Evolutionary conservation across 164 flowering plant species (phyloP).

Genomic region (Piper betle): DNA sequence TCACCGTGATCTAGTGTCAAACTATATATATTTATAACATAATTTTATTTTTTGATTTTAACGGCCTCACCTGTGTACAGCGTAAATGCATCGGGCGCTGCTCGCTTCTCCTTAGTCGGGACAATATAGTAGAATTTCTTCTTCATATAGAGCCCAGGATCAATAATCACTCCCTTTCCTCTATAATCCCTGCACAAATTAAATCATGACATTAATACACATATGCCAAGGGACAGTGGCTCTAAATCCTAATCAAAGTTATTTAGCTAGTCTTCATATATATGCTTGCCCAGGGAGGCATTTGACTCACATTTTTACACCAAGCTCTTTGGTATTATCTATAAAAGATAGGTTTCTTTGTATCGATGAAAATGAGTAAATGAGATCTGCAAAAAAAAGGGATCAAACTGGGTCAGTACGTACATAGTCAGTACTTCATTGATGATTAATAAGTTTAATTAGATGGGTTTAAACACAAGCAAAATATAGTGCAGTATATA

Average conservation of each 20-base stretch:
- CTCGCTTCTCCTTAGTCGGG: not conserved
- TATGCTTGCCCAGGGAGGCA: not conserved
- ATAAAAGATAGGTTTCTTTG: constrained; percentile 56
- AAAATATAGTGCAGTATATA: too few relatives aligned
- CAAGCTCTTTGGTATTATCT: constrained; percentile 70
- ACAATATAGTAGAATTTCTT: too few relatives aligned
- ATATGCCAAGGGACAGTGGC: too few relatives aligned
- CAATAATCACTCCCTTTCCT: not conserved
- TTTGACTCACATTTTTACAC: constrained; percentile 49
- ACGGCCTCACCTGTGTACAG: not conserved
- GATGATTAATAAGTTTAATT: too few relatives aligned
- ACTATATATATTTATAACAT: too few relatives aligned
- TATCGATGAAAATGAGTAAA: constrained; percentile 40
- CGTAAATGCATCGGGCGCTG: not conserved
- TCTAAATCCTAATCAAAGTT: too few relatives aligned
- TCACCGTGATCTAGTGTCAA: too few relatives aligned
- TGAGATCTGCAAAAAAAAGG: constrained; percentile 47
- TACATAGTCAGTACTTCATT: too few relatives aligned
- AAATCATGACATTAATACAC: constrained; percentile 3
- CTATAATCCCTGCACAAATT: not conserved
- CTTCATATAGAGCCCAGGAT: not conserved
- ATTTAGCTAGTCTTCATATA: too few relatives aligned
- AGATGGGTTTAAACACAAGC: too few relatives aligned
- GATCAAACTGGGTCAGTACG: too few relatives aligned
- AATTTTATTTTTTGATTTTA: too few relatives aligned